phyloP scores from a whole-genome alignment of 2,329 filamentous ascomycete species.

The Immersiporthe knoxdaviesiana region DNA sequence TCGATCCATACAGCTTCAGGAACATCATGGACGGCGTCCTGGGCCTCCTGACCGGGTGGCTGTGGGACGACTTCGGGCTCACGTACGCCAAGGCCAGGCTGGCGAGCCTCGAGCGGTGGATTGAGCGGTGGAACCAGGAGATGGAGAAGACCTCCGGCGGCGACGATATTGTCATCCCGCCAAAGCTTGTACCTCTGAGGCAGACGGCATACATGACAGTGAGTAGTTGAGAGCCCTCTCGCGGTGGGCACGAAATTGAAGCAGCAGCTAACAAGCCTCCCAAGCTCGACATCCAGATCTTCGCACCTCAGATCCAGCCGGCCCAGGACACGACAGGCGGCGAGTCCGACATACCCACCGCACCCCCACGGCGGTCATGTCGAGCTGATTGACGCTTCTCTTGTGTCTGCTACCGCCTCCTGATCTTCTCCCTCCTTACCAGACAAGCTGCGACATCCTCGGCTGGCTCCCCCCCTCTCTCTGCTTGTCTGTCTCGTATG shows the following conservation, averaged over 20 bases:
- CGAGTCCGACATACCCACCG: slow-evolving; percentile 21
- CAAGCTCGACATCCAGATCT: slow-evolving; percentile 79
- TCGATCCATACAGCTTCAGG: slow-evolving; percentile 74
- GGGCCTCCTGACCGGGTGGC: slow-evolving; percentile 84
- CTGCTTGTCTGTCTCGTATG: background rate
- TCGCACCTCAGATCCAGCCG: slow-evolving; percentile 71
- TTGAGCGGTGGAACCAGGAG: slow-evolving; percentile 84
- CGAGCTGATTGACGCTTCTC: slow-evolving; percentile 15
- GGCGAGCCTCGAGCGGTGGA: slow-evolving; percentile 73
- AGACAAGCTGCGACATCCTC: slow-evolving; percentile 13
- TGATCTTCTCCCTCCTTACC: background rate
- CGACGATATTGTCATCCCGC: slow-evolving; percentile 57
- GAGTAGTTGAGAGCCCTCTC: slow-evolving; percentile 39
- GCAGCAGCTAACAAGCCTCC: slow-evolving; percentile 34
- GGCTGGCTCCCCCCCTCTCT: background rate
- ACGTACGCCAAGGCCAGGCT: slow-evolving; percentile 75
- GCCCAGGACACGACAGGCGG: slow-evolving; percentile 46
- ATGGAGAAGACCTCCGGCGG: slow-evolving; percentile 59
- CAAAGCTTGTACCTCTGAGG: slow-evolving; percentile 77
- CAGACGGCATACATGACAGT: slow-evolving; percentile 87
- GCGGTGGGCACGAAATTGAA: background rate
- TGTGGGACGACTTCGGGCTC: slow-evolving; percentile 89
- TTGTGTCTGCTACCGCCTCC: background rate
- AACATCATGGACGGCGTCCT: slow-evolving; percentile 81
- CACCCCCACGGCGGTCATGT: slow-evolving; percentile 18